Base-by-base conservation (phyloP, 495 filamentous ascomycete genomes). In the Umbilicaria muhlenbergii region DNA sequence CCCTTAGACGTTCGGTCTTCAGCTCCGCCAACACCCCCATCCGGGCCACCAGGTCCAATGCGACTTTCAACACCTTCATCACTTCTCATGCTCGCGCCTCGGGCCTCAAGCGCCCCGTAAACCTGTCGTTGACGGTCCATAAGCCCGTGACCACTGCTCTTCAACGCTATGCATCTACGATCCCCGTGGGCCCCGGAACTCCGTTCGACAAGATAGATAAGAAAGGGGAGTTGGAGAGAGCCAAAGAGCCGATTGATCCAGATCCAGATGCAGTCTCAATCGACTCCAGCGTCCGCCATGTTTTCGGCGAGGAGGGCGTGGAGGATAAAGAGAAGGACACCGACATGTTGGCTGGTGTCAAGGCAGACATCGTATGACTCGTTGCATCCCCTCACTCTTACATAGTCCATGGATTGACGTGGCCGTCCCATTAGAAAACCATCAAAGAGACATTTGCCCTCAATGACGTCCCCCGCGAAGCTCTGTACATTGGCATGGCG, bases 391-490 rank as follows among this genome's bases (percentile, higher is more conserved):
- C 34, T 10, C 32, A 19, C 16, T 5, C 21, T 39, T 10, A 19
- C 21, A 12, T n/a, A 38, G 13, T 42, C 12, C 31, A 31, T 18
- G 38, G 37, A 28, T 35, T 42, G 39, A 45, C 17, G n/a, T 7
- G 15, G 1, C 39, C 32, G 1, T 44, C 3, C 50, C 24, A 37
- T 19, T 48, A 95, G 88, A 65, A 75, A 67, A 78, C 74, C 1
- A 77, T 96, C 62, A 80, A 80, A 54, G 83, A 91, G n/a, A 91
- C 88, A 11, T 93, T 98, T 63, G 75, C 73, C 39, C 65, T 98
- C 19, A 53, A 63, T 19, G 69, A 67, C 3, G 89, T 96, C 17
- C 91, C 91, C 31, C 74, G 69, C 58, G 80, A 94, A 56, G 75
- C 87, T 35, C 78, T 85, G 44, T 69, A 69, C 53, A 71, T 98